These are phyloP conservation scores for Ceratobasidium sp. DNA, from an alignment of 1,284 basidiomycete genomes.

Conservation along the genomic window DNA sequence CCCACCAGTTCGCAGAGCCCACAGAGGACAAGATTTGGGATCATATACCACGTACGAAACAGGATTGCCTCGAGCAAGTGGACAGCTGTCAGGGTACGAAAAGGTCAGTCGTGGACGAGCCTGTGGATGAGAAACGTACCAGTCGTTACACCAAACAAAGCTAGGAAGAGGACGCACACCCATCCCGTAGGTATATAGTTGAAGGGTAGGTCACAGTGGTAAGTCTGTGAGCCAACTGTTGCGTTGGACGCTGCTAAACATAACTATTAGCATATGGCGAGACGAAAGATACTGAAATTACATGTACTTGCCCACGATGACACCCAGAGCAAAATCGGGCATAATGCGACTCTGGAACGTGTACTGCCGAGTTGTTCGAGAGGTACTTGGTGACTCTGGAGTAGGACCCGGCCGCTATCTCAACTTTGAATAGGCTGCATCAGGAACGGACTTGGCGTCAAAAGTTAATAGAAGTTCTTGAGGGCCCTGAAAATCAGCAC, in stretches of 20 bases:
- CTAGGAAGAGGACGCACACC: slow-evolving; percentile 47
- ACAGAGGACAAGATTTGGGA: slow-evolving; percentile 66
- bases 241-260: slow-evolving; percentile 14
- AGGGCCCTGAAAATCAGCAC: too few relatives aligned
- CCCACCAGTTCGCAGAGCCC: slow-evolving; percentile 66
- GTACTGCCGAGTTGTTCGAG: too few relatives aligned
- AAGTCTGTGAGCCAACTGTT: neutral
- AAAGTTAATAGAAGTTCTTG: too few relatives aligned
- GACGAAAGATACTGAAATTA: too few relatives aligned
- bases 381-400: too few relatives aligned
- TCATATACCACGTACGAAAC: slow-evolving; percentile 66
- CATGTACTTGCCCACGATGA: too few relatives aligned
- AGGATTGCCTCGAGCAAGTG: slow-evolving; percentile 64
- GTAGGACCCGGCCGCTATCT: too few relatives aligned
- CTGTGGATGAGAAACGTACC: neutral
- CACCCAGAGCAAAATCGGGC: too few relatives aligned
- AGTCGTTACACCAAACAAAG: slow-evolving; percentile 44
- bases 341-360: too few relatives aligned
- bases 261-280: too few relatives aligned
- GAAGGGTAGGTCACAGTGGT: slow-evolving; percentile 24
- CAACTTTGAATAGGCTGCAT: too few relatives aligned
- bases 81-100: slow-evolving; percentile 52
- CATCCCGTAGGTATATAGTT: slow-evolving; percentile 45
- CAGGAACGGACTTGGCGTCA: too few relatives aligned
- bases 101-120: neutral